Base-by-base conservation (phyloP, 2,329 filamentous ascomycete genomes). In the Colletotrichum australisinense region DNA sequence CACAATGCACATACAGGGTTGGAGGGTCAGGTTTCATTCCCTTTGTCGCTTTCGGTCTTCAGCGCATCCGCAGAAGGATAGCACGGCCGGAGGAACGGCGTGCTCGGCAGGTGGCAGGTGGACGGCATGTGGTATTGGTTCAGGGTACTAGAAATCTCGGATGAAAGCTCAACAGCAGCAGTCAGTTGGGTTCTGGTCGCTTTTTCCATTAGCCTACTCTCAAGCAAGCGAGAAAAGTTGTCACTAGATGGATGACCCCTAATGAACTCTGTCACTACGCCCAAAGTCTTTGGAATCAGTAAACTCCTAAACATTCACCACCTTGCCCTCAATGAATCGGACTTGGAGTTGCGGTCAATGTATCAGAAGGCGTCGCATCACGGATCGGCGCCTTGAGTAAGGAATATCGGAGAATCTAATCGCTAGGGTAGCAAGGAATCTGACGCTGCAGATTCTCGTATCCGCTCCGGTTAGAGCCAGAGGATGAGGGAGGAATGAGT, bases 141-240 rank as follows among this genome's bases (percentile, higher is more conserved):
- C 67, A 57, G 67, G 67, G 56, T 70, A 66, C 32, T 55, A 69
- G 56, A 60, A 38, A 60, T 69, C 62, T 71, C 46, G 22, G 55
- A 55, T 26, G 66, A n/a, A 60, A 49, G n/a, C 49, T 55, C 42
- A 57, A 32, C 42, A 58, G 22, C 24, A 42, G 28, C 55, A 64
- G 38, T 46, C 52, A 14, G 22, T 42, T 55, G 26, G 30, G 53
- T 35, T 67, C 19, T 55, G 28, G 63, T 22, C 14, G 42, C 58
- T 42, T 30, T 46, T 65, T 62, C 28, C 16, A 63, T 64, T 46
- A 22, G 53, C 58, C 60, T 57, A 26, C 57, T 49, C 6, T 49
- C 6, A 52, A 65, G 71, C 55, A 73, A 19, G 71, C 55, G 65
- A 19, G 22, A 71, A 67, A 73, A 63, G 70, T 66, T 62, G 52